Base-by-base conservation (phyloP, 495 filamentous ascomycete species). In the Filosporella fistucella region DNA sequence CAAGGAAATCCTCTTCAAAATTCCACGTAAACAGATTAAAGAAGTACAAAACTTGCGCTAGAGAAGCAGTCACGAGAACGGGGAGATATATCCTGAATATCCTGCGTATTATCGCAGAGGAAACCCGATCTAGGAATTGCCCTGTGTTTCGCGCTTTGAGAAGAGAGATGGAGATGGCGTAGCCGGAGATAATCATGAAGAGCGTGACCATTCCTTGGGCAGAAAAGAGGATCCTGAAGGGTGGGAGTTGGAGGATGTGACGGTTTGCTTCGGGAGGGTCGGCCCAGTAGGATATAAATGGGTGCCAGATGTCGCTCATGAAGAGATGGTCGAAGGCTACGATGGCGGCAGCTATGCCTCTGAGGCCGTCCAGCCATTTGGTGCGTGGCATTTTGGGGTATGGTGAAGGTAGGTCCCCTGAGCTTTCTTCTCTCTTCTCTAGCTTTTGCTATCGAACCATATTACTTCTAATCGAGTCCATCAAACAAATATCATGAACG, bases 291-390 rank as follows among this genome's bases (percentile, higher is more conserved):
- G 28, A 30, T 8, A 30, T 30, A 30, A 30, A 30, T 58, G 45
- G 68, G 48, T 55, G 29, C 69, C 52, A 25, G 47, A 51, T n/a
- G 35, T 18, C 37, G 58, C 64, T 21, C 64, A 67, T 67, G 9
- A n/a, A 38, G 35, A n/a, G 23, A 56, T 69, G 67, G 54, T 63
- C 64, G 47, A 67, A 47, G 56, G 70, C 74, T 39, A 78, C 69
- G 32, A 76, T 49, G 18, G 76, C 52, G 25, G 68, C 71, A 16
- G 72, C 71, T 44, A 76, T 62, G 11, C 73, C 74, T 18, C 73
- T 66, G 14, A 78, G 61, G 16, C 73, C 71, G 54, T 71, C 65
- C 35, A 78, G 64, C 45, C 72, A 76, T 21, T 72, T 64, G 2
- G 76, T 79, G 28, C 28, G 28, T n/a, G 8, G 8, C 28, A 30